Percentiles rank a stretch among this genome's conserved stretches.
Conservation (phyloP, 1,139 yeast genomes). For the Barnettozyma hawaiiensis region DNA sequence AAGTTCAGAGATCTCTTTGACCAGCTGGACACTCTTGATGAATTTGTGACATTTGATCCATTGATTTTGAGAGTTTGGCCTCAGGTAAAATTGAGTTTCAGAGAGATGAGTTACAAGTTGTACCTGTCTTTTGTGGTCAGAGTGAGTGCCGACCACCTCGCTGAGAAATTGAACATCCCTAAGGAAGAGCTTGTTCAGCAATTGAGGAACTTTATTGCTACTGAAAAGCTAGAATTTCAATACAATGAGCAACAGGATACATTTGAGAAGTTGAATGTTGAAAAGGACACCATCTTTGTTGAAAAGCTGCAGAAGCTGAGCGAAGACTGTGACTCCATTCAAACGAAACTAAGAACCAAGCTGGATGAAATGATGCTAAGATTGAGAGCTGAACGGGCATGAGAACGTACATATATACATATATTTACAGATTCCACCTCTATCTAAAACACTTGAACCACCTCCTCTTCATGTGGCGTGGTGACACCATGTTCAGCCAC, state of each 20-base stretch:
- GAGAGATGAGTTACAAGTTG: slow-evolving; percentile 22
- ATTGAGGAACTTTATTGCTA: slow-evolving; percentile 13
- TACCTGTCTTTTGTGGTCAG: slow-evolving; percentile 23
- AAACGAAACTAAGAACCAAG: slow-evolving; percentile 9
- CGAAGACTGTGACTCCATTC: slow-evolving; percentile 19
- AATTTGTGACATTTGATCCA: slow-evolving; percentile 7
- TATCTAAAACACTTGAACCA: slow-evolving; percentile 35
- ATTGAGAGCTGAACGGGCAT: neutral
- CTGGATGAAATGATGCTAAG: slow-evolving; percentile 2
- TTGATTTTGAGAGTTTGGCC: slow-evolving; percentile 20
- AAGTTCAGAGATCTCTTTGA: slow-evolving; percentile 17
- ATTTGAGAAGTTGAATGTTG: slow-evolving; percentile 12
- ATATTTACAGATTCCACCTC: neutral
- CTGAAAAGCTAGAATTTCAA: slow-evolving; percentile 14
- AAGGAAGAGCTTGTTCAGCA: slow-evolving; percentile 14
- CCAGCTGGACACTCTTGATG: slow-evolving; percentile 12
- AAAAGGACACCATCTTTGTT: slow-evolving; percentile 13
- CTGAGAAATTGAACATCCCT: slow-evolving; percentile 19
- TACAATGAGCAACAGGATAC: slow-evolving; percentile 14
- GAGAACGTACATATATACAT: neutral
- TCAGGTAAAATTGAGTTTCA: slow-evolving; percentile 16
- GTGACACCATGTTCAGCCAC: slow-evolving; percentile 53
- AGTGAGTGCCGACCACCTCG: slow-evolving; percentile 19
- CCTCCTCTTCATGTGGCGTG: slow-evolving; percentile 49
- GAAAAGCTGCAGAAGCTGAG: slow-evolving; percentile 17